These are phyloP conservation scores for Fusarium pilosicola DNA, from an alignment of 2,329 filamentous ascomycete species.

Conservation along the genomic window DNA sequence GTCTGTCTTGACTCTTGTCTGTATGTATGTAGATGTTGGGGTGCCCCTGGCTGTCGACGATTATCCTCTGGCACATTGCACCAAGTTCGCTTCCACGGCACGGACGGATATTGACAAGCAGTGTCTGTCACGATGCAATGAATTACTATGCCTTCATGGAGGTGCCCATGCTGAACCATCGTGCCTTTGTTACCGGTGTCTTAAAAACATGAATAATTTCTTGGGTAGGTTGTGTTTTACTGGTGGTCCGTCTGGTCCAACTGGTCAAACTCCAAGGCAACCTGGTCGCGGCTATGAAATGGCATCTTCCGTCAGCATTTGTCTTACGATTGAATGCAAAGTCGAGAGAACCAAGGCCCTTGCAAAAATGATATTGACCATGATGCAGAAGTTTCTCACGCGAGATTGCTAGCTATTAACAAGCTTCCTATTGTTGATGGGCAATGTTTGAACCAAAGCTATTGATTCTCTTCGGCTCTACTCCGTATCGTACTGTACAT, in stretches of 20 bases:
- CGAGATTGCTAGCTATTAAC: slow-evolving; percentile 17
- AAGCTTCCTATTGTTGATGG: slow-evolving; percentile 6
- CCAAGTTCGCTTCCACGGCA: slow-evolving; percentile 25
- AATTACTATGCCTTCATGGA: background rate
- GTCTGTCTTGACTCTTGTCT: slow-evolving; percentile 2
- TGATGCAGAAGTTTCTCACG: background rate
- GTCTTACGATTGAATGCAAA: slow-evolving; percentile 1
- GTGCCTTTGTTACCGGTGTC: background rate
- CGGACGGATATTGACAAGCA: background rate
- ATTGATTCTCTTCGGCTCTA: slow-evolving; percentile 33
- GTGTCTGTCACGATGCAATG: background rate
- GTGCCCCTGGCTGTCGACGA: slow-evolving; percentile 35
- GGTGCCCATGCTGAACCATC: background rate
- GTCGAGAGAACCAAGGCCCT: background rate
- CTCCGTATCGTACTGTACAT: background rate
- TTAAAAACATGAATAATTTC: background rate
- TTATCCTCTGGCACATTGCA: slow-evolving; percentile 39
- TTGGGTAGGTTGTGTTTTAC: slow-evolving; percentile 5
- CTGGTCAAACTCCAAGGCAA: slow-evolving; percentile 12
- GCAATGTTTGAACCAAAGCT: slow-evolving; percentile 32
- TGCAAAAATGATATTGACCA: background rate
- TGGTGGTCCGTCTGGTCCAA: slow-evolving; percentile 12
- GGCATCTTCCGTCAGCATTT: slow-evolving; percentile 17
- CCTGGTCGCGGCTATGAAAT: background rate
- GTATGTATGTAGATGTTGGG: background rate